phyloP scores from a whole-genome alignment of 2,329 filamentous ascomycete genomes.

The Calonectria fujianensis region DNA sequence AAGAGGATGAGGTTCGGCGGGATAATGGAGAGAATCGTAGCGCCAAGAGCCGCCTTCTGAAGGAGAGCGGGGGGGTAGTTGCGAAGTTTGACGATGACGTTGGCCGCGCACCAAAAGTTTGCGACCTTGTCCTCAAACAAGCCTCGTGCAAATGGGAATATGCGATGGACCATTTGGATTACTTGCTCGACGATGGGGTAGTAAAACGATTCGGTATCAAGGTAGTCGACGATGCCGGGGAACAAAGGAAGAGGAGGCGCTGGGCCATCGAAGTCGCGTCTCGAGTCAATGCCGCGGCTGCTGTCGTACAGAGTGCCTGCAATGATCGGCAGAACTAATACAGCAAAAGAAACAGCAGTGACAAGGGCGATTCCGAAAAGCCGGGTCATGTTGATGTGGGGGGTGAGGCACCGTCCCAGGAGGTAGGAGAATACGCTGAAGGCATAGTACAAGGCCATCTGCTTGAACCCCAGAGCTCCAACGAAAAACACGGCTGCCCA shows the following conservation, averaged over 20 bases:
- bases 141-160: conserved; percentile 96
- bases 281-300: conserved; percentile 76
- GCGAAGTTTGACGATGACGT: conserved; percentile 91
- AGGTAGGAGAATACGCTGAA: conserved; percentile 95
- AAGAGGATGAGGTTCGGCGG: conserved; percentile 89
- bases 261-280: conserved; percentile 74
- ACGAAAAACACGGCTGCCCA: conserved; percentile 98
- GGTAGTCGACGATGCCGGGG: conserved; percentile 72
- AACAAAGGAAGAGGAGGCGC: conserved; percentile 79
- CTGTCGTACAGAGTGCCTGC: conserved; percentile 82
- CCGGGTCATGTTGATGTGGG: conserved; percentile 79
- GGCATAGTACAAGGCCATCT: conserved; percentile 99
- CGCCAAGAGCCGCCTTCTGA: conserved; percentile 83
- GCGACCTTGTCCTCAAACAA: conserved; percentile 99
- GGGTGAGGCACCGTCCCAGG: conserved; percentile 88
- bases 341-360: conserved; percentile 82
- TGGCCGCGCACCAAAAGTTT: conserved; percentile 97
- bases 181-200: conserved; percentile 87
- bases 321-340: conserved; percentile 85
- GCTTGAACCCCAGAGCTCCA: conserved; percentile 95
- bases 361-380: conserved; percentile 84
- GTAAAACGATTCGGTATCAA: conserved; percentile 80
- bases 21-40: conserved; percentile 85
- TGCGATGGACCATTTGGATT: conserved; percentile 89
- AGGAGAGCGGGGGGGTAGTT: conserved; percentile 82